Evolutionary conservation across 2,329 filamentous ascomycete species (phyloP).

Genomic region (Fusarium domesticum): DNA sequence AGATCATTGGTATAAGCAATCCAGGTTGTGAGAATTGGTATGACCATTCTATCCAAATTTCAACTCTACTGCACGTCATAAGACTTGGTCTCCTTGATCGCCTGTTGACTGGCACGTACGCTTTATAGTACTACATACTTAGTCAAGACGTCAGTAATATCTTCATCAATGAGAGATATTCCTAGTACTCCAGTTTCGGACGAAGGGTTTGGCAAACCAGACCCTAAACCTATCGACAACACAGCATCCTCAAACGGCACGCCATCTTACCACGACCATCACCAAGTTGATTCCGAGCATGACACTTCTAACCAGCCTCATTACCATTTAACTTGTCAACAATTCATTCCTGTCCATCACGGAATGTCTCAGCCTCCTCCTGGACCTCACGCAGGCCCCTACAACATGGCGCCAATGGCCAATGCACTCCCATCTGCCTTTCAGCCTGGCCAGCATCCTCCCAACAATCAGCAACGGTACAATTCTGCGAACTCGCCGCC

Average conservation of each 20-base stretch:
- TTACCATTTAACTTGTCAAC: slow-evolving; percentile 33
- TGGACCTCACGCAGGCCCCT: slow-evolving; percentile 33
- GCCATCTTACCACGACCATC: slow-evolving; percentile 7
- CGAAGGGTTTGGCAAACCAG: slow-evolving; percentile 9
- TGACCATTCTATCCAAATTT: too few species aligned
- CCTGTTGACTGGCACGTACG: neutral
- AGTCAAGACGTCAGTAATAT: neutral
- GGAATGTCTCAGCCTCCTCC: slow-evolving; percentile 37
- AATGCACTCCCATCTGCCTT: slow-evolving; percentile 44
- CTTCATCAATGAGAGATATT: slow-evolving; percentile 25
- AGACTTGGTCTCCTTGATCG: too few species aligned
- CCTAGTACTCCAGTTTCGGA: slow-evolving; percentile 14
- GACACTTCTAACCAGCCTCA: slow-evolving; percentile 20
- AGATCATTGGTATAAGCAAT: too few species aligned
- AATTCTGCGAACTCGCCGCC: slow-evolving; percentile 36
- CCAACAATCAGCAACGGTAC: slow-evolving; percentile 35
- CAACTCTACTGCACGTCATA: too few species aligned
- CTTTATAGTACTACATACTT: neutral
- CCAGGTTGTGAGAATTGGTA: too few species aligned
- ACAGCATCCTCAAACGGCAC: slow-evolving; percentile 5
- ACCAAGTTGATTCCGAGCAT: slow-evolving; percentile 19
- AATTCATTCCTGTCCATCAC: slow-evolving; percentile 42
- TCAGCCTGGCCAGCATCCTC: slow-evolving; percentile 38
- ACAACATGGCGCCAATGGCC: slow-evolving; percentile 47
- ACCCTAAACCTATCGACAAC: slow-evolving; percentile 8